Percentiles rank a stretch among this genome's conserved stretches.
Conservation (phyloP, 176 grass and related monocot species). For the Cenchrus purpureus region DNA sequence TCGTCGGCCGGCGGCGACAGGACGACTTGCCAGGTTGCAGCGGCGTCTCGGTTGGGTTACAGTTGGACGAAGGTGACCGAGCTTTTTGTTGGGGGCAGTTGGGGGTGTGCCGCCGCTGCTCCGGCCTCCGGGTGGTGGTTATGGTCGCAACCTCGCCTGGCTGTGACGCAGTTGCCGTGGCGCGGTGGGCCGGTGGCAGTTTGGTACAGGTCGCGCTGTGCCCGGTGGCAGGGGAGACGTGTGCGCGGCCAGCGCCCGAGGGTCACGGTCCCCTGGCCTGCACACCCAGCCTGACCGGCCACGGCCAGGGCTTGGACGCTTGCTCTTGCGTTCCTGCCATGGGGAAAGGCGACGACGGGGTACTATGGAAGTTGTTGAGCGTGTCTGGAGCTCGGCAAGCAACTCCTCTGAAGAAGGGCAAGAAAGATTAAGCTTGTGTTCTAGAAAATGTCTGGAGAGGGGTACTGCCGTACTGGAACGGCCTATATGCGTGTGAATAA, state of each 20-base stretch:
- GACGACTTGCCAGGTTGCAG: constrained; percentile 11
- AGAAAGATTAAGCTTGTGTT: neutral
- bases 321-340: too few species aligned
- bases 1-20: constrained; percentile 15
- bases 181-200: constrained; percentile 41
- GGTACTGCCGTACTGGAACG: neutral
- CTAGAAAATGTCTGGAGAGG: neutral
- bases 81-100: constrained; percentile 28
- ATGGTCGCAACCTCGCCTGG: neutral
- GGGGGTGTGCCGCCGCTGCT: neutral
- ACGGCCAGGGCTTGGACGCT: too few species aligned
- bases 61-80: constrained; percentile 30
- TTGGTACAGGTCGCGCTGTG: constrained; percentile 25
- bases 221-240: constrained; percentile 13
- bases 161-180: constrained; percentile 6
- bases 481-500: neutral
- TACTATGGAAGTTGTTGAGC: constrained; percentile 6
- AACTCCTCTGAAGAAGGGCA: neutral
- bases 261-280: neutral
- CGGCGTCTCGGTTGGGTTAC: constrained; percentile 3
- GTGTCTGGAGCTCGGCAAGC: constrained; percentile 15
- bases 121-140: neutral
- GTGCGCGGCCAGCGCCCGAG: neutral
- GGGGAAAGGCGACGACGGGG: neutral
- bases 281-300: too few species aligned